Base-by-base conservation (phyloP, 2,329 filamentous ascomycete species). In the Fusarium sp. region DNA sequence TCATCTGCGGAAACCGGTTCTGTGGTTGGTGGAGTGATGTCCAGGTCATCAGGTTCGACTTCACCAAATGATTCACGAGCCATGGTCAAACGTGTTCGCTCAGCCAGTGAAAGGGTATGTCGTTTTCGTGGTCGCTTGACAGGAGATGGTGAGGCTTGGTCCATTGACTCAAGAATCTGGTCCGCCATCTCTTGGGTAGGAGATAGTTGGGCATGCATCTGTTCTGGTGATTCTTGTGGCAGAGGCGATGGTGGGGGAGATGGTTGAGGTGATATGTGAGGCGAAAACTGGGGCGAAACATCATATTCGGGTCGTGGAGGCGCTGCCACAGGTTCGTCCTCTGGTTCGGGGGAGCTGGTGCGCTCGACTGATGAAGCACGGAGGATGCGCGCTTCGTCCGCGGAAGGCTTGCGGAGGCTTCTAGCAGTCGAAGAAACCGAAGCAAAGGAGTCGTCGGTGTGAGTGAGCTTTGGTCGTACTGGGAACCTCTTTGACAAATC, bases 41-140 rank as follows among this genome's bases (percentile, higher is more conserved):
- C 75, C 1, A 72, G 58, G 31, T 78, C 77, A 8, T 78, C 74
- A 4, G 75, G 74, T 3, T 80, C 73, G 1, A 77, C 69, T 38
- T 77, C 77, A 2, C 73, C 70, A 15, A 74, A 76, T 2, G 88
- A 85, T 46, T 87, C 82, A 4, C 89, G 84, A 1, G 90, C 88
- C 89, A 97, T 95, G 18, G 92, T 94, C 55, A 93, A 84, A 18
- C 92, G 88, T 1, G 94, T 97, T 47, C 94, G 90, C 75, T 97
- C 93, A 6, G 91, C 86, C 1, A 96, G 84, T 0, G 90, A 89
- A 10, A 91, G 79, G 0, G 84, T 85, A 51, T 88, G 87, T 0
- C 87, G 83, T 59, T 82, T 85, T 15, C 75, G 77, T 68, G 70
- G 31, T 11, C 74, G 76, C 70, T 88, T 89, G 42, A 80, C 75